phyloP scores from a whole-genome alignment of 2,329 filamentous ascomycete species.

The Fusarium chaquense region DNA sequence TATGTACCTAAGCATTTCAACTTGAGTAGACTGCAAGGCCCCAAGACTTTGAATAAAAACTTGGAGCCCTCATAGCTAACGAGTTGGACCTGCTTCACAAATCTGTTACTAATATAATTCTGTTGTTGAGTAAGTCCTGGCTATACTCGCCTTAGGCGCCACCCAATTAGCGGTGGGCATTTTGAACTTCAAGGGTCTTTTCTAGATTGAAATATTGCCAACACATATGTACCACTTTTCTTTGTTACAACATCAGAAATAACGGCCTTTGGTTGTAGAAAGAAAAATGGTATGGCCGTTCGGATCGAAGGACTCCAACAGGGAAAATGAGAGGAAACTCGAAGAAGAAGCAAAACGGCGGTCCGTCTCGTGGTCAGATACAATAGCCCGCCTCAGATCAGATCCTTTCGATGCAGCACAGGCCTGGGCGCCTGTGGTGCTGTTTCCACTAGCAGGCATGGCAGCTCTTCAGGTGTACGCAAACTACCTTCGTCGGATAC shows the following conservation, averaged over 20 bases:
- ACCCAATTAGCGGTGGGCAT: constrained; percentile 41
- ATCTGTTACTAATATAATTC: neutral
- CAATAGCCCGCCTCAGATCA: constrained; percentile 48
- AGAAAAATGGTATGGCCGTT: constrained; percentile 58
- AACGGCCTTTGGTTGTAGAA: constrained; percentile 49
- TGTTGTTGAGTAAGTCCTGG: neutral
- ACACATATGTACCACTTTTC: constrained; percentile 32
- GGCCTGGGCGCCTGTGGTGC: constrained; percentile 56
- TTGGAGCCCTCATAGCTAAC: neutral
- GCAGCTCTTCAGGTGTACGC: constrained; percentile 69
- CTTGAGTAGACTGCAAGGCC: neutral
- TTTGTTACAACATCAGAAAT: constrained; percentile 32
- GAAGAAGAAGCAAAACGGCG: constrained; percentile 41
- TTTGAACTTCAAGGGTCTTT: constrained; percentile 33
- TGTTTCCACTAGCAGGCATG: constrained; percentile 55
- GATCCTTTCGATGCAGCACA: constrained; percentile 53
- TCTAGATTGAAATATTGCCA: constrained; percentile 13
- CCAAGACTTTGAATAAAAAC: neutral
- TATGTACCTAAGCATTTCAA: neutral
- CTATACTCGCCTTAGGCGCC: constrained; percentile 42
- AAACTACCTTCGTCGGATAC: constrained; percentile 86
- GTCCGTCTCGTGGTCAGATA: constrained; percentile 55
- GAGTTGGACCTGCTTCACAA: neutral
- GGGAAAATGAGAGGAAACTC: constrained; percentile 38
- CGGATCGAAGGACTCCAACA: constrained; percentile 47